Percentiles rank a stretch among this genome's conserved stretches.
phyloP scores from a whole-genome alignment of 139 green algal species.

The Chlorella sp. region DNA sequence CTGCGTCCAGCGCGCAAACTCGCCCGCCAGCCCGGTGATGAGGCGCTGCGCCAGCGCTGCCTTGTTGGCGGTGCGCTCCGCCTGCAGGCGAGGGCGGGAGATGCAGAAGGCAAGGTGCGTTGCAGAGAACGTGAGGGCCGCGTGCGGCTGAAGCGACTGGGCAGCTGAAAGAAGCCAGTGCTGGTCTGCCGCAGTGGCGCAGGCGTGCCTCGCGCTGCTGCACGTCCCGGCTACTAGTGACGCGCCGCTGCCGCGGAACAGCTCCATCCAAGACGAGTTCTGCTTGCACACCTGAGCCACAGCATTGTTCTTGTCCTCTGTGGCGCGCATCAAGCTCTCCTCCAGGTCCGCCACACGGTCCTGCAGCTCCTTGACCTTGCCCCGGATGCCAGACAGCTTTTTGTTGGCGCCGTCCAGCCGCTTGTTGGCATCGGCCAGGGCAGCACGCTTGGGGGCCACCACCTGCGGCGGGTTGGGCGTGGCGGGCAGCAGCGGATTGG shows the following conservation, averaged over 20 bases:
- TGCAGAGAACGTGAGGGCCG: no score
- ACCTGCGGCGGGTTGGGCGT: conserved; percentile 53
- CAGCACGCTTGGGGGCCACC: conserved; percentile 88
- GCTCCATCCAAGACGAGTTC: no score
- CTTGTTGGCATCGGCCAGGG: conserved; percentile 84
- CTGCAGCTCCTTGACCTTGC: conserved; percentile 86
- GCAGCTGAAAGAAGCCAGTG: no score
- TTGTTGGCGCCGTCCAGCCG: conserved; percentile 85
- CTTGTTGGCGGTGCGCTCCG: conserved; percentile 86
- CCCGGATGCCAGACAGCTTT: conserved; percentile 84
- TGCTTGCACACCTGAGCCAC: conserved; percentile 57
- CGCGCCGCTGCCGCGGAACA: no score
- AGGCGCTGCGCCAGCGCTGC: conserved; percentile 86
- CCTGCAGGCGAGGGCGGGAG: conserved; percentile 43
- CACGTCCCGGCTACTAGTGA: no score
- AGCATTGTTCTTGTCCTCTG: conserved; percentile 89
- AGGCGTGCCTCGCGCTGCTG: no score
- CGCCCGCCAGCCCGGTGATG: conserved; percentile 87
- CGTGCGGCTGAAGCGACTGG: no score
- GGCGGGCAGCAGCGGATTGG: no score
- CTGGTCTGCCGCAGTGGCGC: no score
- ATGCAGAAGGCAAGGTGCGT: no score
- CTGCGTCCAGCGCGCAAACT: conserved; percentile 87
- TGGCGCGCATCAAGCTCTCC: conserved; percentile 85
- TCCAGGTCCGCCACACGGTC: conserved; percentile 83